Evolutionary conservation across 2,329 filamentous ascomycete genomes (phyloP).

Genomic region (Monosporascus ibericus): DNA sequence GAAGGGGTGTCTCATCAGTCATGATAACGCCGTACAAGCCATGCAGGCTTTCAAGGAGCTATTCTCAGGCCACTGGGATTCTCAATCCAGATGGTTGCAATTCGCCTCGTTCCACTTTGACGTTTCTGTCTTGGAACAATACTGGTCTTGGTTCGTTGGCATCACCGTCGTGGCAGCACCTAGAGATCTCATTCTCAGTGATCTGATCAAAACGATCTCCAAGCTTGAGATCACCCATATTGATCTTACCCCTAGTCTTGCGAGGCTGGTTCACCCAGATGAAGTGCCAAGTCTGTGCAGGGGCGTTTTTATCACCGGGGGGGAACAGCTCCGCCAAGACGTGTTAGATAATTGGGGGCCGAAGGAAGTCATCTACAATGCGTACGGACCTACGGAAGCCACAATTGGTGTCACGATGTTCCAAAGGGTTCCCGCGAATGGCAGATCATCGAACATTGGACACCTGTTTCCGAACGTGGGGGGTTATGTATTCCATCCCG

Average conservation of each 20-base stretch:
- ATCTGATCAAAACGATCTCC: slow-evolving; percentile 68
- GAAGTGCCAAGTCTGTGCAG: slow-evolving; percentile 73
- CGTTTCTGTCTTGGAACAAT: slow-evolving; percentile 87
- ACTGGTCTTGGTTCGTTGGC: slow-evolving; percentile 91
- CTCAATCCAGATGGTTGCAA: slow-evolving; percentile 74
- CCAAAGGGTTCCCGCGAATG: slow-evolving; percentile 69
- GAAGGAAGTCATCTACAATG: slow-evolving; percentile 79
- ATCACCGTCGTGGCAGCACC: slow-evolving; percentile 79
- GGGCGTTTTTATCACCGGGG: slow-evolving; percentile 90
- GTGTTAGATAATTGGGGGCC: slow-evolving; percentile 83
- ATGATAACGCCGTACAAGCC: slow-evolving; percentile 83
- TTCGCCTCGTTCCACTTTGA: slow-evolving; percentile 95
- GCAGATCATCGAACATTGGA: slow-evolving; percentile 83
- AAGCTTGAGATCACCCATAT: slow-evolving; percentile 78
- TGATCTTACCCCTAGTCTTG: slow-evolving; percentile 83
- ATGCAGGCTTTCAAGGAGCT: slow-evolving; percentile 80
- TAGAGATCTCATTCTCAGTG: slow-evolving; percentile 78
- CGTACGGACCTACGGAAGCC: slow-evolving; percentile 85
- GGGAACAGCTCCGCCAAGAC: slow-evolving; percentile 81
- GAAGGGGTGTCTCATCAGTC: slow-evolving; percentile 83
- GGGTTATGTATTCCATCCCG: slow-evolving; percentile 67
- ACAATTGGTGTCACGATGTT: slow-evolving; percentile 92
- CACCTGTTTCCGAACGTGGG: slow-evolving; percentile 83
- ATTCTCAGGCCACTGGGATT: slow-evolving; percentile 69
- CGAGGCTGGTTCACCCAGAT: slow-evolving; percentile 68